These are phyloP conservation scores for Entomortierella lignicola DNA, from an alignment of 192 early-diverging fungal species.

Conservation along the genomic window DNA sequence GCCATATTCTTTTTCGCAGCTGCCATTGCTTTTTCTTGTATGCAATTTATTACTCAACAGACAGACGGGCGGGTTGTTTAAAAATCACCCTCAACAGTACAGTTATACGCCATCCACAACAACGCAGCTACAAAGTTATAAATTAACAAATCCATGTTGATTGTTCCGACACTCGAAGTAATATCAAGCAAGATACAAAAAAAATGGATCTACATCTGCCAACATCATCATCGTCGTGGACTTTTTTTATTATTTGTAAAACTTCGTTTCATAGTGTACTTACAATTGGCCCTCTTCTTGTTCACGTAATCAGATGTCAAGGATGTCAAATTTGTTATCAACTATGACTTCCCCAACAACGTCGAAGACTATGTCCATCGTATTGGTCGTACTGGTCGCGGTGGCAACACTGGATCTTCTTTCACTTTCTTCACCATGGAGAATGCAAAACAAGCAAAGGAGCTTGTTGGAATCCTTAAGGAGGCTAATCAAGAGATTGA, in stretches of 20 bases:
- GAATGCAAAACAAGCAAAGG: constrained; percentile 85
- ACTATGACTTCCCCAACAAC: constrained; percentile 94
- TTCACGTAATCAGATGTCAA: constrained; percentile 75
- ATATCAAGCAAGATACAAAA: no score
- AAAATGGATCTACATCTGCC: no score
- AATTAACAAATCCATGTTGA: no score
- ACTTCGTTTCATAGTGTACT: neutral
- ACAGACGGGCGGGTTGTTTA: no score
- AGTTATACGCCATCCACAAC: no score
- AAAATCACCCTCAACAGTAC: no score
- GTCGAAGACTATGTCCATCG: constrained; percentile 93
- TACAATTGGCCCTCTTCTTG: neutral
- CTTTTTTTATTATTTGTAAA: no score
- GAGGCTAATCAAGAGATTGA: constrained; percentile 94
- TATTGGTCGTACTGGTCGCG: constrained; percentile 97
- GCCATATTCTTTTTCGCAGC: neutral
- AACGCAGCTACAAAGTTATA: no score
- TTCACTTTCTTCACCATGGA: constrained; percentile 94
- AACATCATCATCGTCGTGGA: no score
- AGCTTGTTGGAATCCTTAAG: constrained; percentile 86
- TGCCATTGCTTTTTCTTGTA: constrained; percentile 6
- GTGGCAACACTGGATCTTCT: constrained; percentile 88
- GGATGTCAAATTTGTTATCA: constrained; percentile 97
- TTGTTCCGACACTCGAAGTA: no score
- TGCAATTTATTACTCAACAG: neutral